These are phyloP conservation scores for Acanthamoeba quina DNA, from an alignment of 208 protist species.

Conservation along the genomic window DNA sequence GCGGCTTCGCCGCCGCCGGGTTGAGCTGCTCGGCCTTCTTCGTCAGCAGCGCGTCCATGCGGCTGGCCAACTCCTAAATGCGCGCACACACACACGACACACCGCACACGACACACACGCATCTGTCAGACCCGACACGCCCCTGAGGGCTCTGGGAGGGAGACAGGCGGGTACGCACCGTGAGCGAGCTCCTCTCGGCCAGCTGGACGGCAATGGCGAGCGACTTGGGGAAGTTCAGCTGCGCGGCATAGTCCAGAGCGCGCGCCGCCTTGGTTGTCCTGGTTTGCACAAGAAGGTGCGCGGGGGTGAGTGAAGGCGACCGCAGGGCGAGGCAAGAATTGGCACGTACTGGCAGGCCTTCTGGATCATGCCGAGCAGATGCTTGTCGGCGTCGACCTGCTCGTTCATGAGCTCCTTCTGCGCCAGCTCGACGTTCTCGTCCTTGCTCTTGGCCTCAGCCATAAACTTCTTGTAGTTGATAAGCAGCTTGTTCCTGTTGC, in stretches of 20 bases:
- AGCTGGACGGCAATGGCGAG: slow-evolving; percentile 12
- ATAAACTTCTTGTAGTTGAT: slow-evolving; percentile 22
- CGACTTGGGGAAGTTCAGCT: slow-evolving; percentile 35
- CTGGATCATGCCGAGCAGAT: slow-evolving; percentile 3
- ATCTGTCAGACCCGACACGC: neutral
- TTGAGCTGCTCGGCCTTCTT: slow-evolving; percentile 30
- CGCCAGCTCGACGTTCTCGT: neutral
- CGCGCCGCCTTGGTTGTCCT: neutral
- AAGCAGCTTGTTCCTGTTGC: neutral
- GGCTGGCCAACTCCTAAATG: neutral
- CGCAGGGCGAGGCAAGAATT: neutral
- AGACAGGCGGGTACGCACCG: neutral
- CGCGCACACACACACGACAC: no score
- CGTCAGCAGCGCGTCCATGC: neutral
- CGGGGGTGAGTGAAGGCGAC: neutral
- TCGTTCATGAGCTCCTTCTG: neutral
- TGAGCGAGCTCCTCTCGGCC: neutral
- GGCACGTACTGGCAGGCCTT: slow-evolving; percentile 3
- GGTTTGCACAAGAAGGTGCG: neutral
- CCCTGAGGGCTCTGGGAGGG: neutral
- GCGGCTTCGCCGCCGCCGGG: neutral
- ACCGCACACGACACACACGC: no score
- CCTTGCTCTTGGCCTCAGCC: neutral
- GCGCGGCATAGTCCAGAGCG: neutral
- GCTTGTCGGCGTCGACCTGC: slow-evolving; percentile 30